Base-by-base conservation (phyloP, 495 filamentous ascomycete genomes). In the Venustampulla echinocandica region DNA sequence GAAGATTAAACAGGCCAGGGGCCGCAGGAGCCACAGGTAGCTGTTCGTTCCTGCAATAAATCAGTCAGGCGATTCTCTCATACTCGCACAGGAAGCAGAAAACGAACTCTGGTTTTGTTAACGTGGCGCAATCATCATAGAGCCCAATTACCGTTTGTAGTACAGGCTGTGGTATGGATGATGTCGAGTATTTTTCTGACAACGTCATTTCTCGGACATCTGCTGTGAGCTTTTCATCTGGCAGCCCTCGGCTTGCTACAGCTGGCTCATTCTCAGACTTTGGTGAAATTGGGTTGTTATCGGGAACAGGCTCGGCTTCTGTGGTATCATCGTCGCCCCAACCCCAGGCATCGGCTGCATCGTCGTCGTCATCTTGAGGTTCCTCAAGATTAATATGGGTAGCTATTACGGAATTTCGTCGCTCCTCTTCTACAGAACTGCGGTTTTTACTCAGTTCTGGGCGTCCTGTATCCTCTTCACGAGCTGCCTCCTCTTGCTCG, bases 121-220 rank as follows among this genome's bases (percentile, higher is more conserved):
- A 69, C 30, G 70, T 66, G 21, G 79, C 75, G 5, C 81, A 84
- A 54, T 95, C 88, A 35, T 74, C 62, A 42, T 88, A 69, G 27
- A 93, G 73, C 27, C 77, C 69, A 27, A 67, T 68, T 44, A 98
- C 76, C 50, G 92, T 74, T 15, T 73, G 68, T 17, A 95, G 64
- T 10, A 96, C 73, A 2, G 77, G 73, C 39, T 85, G 79, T 1
- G 92, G 92, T 50, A 95, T 79, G 21, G 84, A 80, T 7, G 90
- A 95, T 21, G 92, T 80, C 44, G 80, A 89, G 64, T 95, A 96
- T 1, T 70, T 81, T 64, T 98, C 92, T 53, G 73, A 87, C 42
- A 98, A 64, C 0, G 83, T 90, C 44, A 97, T 62, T 52, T 85
- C 77, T 50, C 54, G 27, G 0, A 38, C 11, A 13, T 42, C 13